Evolutionary conservation across 2,329 filamentous ascomycete species (phyloP).

Genomic region (Rhexocercosporidium sp.): DNA sequence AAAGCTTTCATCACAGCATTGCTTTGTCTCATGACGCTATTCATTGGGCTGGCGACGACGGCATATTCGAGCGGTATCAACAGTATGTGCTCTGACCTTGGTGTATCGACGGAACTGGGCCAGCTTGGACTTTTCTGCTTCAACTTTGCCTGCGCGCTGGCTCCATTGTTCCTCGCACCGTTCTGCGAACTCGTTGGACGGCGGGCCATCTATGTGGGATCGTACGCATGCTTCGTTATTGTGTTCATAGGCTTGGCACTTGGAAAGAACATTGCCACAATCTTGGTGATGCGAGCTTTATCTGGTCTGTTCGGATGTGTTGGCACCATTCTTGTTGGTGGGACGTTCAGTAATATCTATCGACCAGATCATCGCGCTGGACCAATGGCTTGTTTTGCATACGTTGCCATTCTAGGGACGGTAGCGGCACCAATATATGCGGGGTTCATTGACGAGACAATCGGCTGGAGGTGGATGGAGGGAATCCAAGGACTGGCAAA

Average conservation of each 20-base stretch:
- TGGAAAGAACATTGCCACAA: constrained; percentile 71
- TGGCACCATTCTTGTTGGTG: constrained; percentile 77
- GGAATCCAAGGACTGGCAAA: constrained; percentile 79
- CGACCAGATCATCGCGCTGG: constrained; percentile 77
- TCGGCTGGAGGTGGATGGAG: constrained; percentile 84
- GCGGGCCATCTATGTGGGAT: constrained; percentile 76
- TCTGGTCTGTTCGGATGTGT: constrained; percentile 74
- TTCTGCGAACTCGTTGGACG: constrained; percentile 87
- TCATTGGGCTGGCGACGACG: constrained; percentile 59
- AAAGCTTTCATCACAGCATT: constrained; percentile 53
- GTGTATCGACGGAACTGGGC: constrained; percentile 48
- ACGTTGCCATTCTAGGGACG: constrained; percentile 76
- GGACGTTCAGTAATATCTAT: constrained; percentile 86
- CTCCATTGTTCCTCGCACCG: constrained; percentile 85
- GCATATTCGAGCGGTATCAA: constrained; percentile 56
- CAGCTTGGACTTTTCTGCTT: constrained; percentile 68
- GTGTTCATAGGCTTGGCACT: constrained; percentile 69
- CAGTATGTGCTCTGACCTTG: constrained; percentile 52
- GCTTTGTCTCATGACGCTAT: constrained; percentile 57
- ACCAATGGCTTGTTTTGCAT: constrained; percentile 86
- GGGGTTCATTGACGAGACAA: constrained; percentile 62
- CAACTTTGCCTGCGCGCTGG: constrained; percentile 79
- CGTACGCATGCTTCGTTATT: constrained; percentile 49
- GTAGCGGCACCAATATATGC: constrained; percentile 70
- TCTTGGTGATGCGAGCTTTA: constrained; percentile 70